Percentiles rank a stretch among this genome's conserved stretches.
These are phyloP conservation scores for Chondrus crispus DNA, from an alignment of 23 red algal species.

Conservation along the genomic window DNA sequence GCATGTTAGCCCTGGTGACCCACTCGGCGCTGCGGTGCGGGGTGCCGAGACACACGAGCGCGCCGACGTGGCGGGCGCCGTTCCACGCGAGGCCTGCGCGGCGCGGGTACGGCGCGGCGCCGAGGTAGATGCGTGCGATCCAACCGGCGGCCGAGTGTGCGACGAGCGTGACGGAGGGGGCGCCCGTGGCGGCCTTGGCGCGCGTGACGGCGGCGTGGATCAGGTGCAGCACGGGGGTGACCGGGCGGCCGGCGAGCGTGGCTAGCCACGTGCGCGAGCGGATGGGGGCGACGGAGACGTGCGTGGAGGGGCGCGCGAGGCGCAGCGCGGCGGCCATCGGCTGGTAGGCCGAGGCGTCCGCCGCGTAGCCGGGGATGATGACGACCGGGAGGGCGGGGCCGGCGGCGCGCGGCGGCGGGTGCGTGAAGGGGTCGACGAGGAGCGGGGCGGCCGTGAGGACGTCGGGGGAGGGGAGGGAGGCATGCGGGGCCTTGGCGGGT, in stretches of 20 bases:
- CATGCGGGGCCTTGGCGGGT: background rate
- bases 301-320: background rate
- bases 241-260: conserved; percentile 69
- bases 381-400: conserved; percentile 37
- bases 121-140: conserved; percentile 76
- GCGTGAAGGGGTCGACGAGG: background rate
- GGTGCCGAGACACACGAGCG: conserved; percentile 67
- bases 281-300: conserved; percentile 59
- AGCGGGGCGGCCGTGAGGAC: background rate
- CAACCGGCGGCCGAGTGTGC: conserved; percentile 84
- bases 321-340: conserved; percentile 42
- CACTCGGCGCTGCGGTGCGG: conserved; percentile 62
- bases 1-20: conserved; percentile 55
- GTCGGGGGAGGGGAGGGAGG: background rate
- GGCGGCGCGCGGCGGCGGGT: background rate
- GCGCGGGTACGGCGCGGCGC: conserved; percentile 25
- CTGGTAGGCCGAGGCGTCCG: conserved; percentile 28
- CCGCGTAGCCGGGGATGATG: conserved; percentile 85
- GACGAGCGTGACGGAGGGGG: conserved; percentile 39
- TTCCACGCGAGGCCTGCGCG: conserved; percentile 4
- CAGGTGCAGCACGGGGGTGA: conserved; percentile 64
- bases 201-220: conserved; percentile 21
- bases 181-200: background rate
- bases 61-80: conserved; percentile 43
- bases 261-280: conserved; percentile 31